Base-by-base conservation (phyloP, 1,284 basidiomycete species). In the Austroboletus niveus region DNA sequence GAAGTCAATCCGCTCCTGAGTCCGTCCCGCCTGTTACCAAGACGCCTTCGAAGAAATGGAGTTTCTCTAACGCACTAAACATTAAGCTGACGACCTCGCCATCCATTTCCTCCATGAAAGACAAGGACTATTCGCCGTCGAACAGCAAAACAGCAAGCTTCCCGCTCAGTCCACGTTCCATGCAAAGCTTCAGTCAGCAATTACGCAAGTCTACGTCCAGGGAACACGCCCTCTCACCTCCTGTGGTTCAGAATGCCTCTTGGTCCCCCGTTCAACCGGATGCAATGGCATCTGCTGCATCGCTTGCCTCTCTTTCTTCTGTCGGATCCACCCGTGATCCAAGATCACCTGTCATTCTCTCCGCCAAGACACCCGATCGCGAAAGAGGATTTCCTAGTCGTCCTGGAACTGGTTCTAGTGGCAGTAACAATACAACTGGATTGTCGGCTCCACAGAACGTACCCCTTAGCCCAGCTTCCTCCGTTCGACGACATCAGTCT, bases 41-140 rank as follows among this genome's bases (percentile, higher is more conserved):
- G 71, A 87, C 88, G 2, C 87, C 89, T 43, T 91, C 85, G 39
- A 96, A 95, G 77, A 98, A 97, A 72, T 98, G 94, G 94, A 96
- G 93, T 62, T 92, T 98, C 71, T 92, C 92, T 7, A 89, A 83
- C 53, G 91, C 91, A 7, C 75, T 97, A n/a, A 94, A 89, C 60
- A 80, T 93, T 60, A 91, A 85, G 66, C 72, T 92, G 45, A 79
- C 84, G 20, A 78, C 78, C 54, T 84, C 84, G 27, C 80, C 86
- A 41, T 82, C 84, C n/a, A 74, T 75, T n/a, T 74, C 81, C 29
- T 79, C 81, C 5, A 71, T 73, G 65, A 75, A 69, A 59, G 78
- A 80, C 42, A 72, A 58, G 52, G 66, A 66, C 11, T 47, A 68
- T 41, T 59, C 57, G 27, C 57, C 64, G 4, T 63, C 69, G 4